Evolutionary conservation across 2,329 filamentous ascomycete species (phyloP).

Genomic region (Chaetothyriales sp.): DNA sequence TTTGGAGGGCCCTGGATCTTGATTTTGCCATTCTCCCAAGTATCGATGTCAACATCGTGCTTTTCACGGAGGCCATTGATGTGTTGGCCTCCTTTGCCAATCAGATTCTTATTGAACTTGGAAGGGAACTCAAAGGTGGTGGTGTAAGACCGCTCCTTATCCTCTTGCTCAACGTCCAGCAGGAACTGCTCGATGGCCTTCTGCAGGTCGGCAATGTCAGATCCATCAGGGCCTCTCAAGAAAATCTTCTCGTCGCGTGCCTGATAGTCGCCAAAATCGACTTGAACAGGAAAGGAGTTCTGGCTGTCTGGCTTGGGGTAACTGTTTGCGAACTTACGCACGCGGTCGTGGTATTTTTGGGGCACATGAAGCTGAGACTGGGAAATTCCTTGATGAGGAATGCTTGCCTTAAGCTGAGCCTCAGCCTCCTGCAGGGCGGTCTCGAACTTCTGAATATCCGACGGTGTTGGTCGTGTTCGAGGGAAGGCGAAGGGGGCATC

Average conservation of each 20-base stretch:
- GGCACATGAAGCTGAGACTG: constrained; percentile 16
- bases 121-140: constrained; percentile 85
- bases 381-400: constrained; percentile 22
- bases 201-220: constrained; percentile 57
- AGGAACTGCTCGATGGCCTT: constrained; percentile 66
- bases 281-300: constrained; percentile 43
- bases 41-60: constrained; percentile 66
- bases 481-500: constrained; percentile 28
- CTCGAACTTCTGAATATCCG: constrained; percentile 44
- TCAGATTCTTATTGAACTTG: constrained; percentile 79
- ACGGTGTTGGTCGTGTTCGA: constrained; percentile 40
- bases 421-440: constrained; percentile 46
- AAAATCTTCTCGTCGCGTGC: constrained; percentile 5
- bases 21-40: constrained; percentile 74
- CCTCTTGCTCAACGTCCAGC: constrained; percentile 77
- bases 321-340: constrained; percentile 40
- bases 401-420: constrained; percentile 39
- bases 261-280: constrained; percentile 20
- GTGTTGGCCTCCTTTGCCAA: constrained; percentile 53
- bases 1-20: constrained; percentile 91
- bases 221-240: constrained; percentile 52
- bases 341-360: constrained; percentile 41
- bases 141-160: constrained; percentile 82
- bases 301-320: constrained; percentile 7
- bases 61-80: constrained; percentile 57